Conservation (phyloP, 495 filamentous ascomycete genomes). For the Aspergillus biplanus region DNA sequence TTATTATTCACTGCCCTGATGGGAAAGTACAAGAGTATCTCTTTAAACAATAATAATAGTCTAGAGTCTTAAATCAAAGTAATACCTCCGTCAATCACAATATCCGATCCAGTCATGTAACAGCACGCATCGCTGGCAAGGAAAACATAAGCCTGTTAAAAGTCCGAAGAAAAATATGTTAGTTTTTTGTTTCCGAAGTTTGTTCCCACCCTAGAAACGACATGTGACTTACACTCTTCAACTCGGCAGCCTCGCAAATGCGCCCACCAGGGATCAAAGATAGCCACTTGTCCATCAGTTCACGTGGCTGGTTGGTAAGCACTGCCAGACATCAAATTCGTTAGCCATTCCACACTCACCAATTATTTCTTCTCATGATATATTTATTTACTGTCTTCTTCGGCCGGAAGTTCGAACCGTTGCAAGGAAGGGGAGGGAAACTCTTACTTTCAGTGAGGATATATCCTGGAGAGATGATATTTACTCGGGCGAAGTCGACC, state of each 20-base stretch:
- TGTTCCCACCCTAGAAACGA: background rate
- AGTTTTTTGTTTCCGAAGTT: no score
- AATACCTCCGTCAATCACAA: slow-evolving; percentile 3
- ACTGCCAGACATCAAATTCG: background rate
- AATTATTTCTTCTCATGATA: no score
- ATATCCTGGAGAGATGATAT: slow-evolving; percentile 83
- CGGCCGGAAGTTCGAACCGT: no score
- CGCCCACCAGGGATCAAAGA: slow-evolving; percentile 7
- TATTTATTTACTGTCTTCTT: background rate
- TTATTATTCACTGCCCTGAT: background rate
- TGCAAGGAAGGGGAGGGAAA: background rate
- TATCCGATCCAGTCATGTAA: slow-evolving; percentile 8
- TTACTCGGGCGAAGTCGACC: slow-evolving; percentile 80
- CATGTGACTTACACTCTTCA: background rate
- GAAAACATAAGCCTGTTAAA: background rate
- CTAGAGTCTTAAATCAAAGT: background rate
- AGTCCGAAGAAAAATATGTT: background rate
- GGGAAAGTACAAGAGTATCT: slow-evolving; percentile 1
- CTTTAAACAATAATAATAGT: background rate
- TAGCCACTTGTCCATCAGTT: slow-evolving; percentile 64
- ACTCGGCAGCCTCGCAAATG: slow-evolving; percentile 3
- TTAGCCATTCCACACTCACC: background rate
- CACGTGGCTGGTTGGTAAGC: slow-evolving; percentile 43
- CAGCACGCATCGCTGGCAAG: background rate
- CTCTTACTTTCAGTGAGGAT: slow-evolving; percentile 68